Percentiles rank a stretch among this genome's conserved stretches.
These are phyloP conservation scores for Boletus rubroflammeus DNA, from an alignment of 768 basidiomycete genomes.

Conservation along the genomic window DNA sequence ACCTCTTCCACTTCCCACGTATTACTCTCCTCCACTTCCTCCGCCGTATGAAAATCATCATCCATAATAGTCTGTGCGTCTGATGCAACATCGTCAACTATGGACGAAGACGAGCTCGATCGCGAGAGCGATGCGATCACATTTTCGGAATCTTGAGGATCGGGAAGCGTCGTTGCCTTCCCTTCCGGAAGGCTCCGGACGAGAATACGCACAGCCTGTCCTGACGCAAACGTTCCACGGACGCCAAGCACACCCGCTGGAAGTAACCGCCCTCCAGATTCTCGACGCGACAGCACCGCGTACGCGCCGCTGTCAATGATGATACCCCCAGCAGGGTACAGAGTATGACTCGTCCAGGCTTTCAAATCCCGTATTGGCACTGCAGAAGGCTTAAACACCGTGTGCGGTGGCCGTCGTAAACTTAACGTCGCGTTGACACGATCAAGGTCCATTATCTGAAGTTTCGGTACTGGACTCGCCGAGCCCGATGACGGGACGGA, in stretches of 20 bases:
- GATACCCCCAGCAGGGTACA: slow-evolving; percentile 83
- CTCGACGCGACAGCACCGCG: slow-evolving; percentile 74
- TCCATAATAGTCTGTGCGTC: slow-evolving; percentile 28
- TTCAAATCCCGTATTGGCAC: slow-evolving; percentile 83
- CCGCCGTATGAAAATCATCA: slow-evolving; percentile 28
- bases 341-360: slow-evolving; percentile 95
- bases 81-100: slow-evolving; percentile 26
- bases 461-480: slow-evolving; percentile 25
- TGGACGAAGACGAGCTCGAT: slow-evolving; percentile 35
- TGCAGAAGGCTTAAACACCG: slow-evolving; percentile 74
- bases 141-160: slow-evolving; percentile 17
- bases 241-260: slow-evolving; percentile 88
- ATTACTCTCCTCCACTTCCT: slow-evolving; percentile 40
- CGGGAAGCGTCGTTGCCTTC: slow-evolving; percentile 25
- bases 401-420: slow-evolving; percentile 69
- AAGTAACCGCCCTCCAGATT: slow-evolving; percentile 89
- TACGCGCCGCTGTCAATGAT: slow-evolving; percentile 90
- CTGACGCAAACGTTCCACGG: slow-evolving; percentile 86
- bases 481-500: slow-evolving; percentile 35
- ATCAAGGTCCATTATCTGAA: slow-evolving; percentile 24
- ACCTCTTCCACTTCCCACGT: slow-evolving; percentile 81
- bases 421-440: slow-evolving; percentile 20
- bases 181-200: slow-evolving; percentile 42
- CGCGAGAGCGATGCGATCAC: slow-evolving; percentile 37
- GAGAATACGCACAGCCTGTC: slow-evolving; percentile 88